Evolutionary conservation across 805 yeast species (phyloP).

Genomic region (Nakazawaea peltata): DNA sequence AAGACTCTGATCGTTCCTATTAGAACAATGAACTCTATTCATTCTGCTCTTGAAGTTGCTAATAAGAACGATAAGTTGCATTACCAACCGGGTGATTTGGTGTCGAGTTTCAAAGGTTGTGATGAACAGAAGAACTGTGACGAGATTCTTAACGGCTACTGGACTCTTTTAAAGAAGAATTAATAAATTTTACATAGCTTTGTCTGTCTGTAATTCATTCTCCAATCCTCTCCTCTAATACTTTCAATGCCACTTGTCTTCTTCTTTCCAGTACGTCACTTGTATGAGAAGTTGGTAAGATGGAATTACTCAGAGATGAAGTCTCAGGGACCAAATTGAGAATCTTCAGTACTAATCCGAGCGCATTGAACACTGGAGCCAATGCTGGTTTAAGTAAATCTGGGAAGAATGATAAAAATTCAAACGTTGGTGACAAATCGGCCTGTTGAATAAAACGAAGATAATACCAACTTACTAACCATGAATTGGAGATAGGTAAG

Average conservation of each 20-base stretch:
- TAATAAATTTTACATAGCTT: background rate
- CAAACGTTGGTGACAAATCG: slow-evolving; percentile 91
- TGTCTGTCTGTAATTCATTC: background rate
- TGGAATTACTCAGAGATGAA: too few relatives aligned
- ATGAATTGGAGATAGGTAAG: slow-evolving; percentile 49
- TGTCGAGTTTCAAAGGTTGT: slow-evolving; percentile 56
- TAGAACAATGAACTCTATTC: slow-evolving; percentile 42
- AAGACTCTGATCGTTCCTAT: slow-evolving; percentile 68
- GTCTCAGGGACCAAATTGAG: background rate
- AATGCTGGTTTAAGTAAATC: slow-evolving; percentile 43
- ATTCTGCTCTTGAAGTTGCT: slow-evolving; percentile 26
- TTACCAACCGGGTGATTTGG: slow-evolving; percentile 61
- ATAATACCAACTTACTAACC: slow-evolving; percentile 66
- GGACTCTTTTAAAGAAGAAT: slow-evolving; percentile 14
- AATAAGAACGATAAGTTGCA: slow-evolving; percentile 36
- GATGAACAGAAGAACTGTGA: slow-evolving; percentile 43
- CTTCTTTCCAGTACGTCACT: slow-evolving; percentile 65
- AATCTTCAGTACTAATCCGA: background rate
- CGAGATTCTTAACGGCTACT: slow-evolving; percentile 31
- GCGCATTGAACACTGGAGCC: background rate
- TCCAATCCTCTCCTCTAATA: slow-evolving; percentile 55
- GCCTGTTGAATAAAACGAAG: slow-evolving; percentile 67
- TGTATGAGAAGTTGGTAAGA: slow-evolving; percentile 15
- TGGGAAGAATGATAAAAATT: slow-evolving; percentile 81
- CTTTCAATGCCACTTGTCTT: slow-evolving; percentile 69